Conservation (phyloP, 805 yeast species). For the Ogataea ramenticola region DNA sequence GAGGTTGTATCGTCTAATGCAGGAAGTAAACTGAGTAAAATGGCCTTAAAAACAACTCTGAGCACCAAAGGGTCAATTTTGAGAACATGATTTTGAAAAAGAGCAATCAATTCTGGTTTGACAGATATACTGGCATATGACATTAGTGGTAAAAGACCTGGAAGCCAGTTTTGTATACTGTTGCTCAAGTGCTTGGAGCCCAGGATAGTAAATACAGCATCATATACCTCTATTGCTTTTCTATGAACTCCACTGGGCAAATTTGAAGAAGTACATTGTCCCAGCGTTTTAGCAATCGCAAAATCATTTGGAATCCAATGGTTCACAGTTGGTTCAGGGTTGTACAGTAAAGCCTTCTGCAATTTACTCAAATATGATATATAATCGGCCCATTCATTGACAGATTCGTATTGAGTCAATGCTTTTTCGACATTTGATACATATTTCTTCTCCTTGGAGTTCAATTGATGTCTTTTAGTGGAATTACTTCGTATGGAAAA, state of each 20-base stretch:
- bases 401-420: constrained; percentile 65
- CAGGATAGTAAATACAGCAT: constrained; percentile 56
- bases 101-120: constrained; percentile 64
- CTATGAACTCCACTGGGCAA: constrained; percentile 96
- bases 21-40: constrained; percentile 69
- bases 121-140: constrained; percentile 85
- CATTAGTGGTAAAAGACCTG: constrained; percentile 86
- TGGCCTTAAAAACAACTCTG: constrained; percentile 54
- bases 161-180: constrained; percentile 73
- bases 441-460: constrained; percentile 64
- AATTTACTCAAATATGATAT: constrained; percentile 81
- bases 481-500: neutral
- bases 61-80: constrained; percentile 42
- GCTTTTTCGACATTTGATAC: constrained; percentile 65
- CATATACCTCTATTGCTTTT: constrained; percentile 75
- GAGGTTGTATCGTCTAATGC: constrained; percentile 91
- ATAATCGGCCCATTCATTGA: constrained; percentile 97
- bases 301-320: constrained; percentile 63
- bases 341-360: constrained; percentile 58
- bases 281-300: constrained; percentile 61
- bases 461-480: constrained; percentile 21
- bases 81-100: constrained; percentile 51
- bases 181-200: constrained; percentile 46
- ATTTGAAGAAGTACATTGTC: constrained; percentile 72
- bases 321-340: constrained; percentile 30